These are phyloP conservation scores for Candida railenensis DNA, from an alignment of 805 yeast genomes.

Conservation along the genomic window DNA sequence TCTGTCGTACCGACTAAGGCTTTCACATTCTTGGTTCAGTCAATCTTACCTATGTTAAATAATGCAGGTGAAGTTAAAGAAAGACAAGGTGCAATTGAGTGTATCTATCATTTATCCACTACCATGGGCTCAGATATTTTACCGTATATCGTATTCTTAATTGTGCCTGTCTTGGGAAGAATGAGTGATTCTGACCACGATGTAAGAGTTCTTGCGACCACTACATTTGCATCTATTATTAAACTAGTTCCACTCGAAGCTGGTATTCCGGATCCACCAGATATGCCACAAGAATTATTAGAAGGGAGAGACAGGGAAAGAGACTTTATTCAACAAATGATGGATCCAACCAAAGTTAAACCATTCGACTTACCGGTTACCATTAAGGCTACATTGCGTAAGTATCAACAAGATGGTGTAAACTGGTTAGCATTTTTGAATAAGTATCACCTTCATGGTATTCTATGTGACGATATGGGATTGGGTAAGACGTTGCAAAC, in stretches of 20 bases:
- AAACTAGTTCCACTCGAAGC: constrained; percentile 96
- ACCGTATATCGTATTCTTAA: constrained; percentile 92
- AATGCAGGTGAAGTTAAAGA: constrained; percentile 68
- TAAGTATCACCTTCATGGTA: constrained; percentile 94
- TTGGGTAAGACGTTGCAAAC: constrained; percentile 96
- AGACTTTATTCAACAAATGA: constrained; percentile 94
- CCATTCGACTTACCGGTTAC: constrained; percentile 88
- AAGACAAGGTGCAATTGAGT: constrained; percentile 93
- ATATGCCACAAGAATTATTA: constrained; percentile 79
- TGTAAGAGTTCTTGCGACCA: constrained; percentile 87
- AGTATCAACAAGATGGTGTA: constrained; percentile 97
- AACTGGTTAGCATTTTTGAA: constrained; percentile 96
- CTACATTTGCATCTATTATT: constrained; percentile 94
- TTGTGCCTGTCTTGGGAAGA: constrained; percentile 94
- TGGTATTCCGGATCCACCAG: constrained; percentile 93
- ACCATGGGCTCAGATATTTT: constrained; percentile 86
- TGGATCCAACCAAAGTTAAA: constrained; percentile 90
- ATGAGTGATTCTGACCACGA: constrained; percentile 95
- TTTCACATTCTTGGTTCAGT: constrained; percentile 76
- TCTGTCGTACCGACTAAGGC: constrained; percentile 65
- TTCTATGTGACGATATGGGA: constrained; percentile 99
- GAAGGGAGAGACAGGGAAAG: constrained; percentile 92
- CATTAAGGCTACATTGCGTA: constrained; percentile 87
- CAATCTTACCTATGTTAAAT: constrained; percentile 74
- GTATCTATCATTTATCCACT: constrained; percentile 78